Evolutionary conservation across 495 filamentous ascomycete genomes (phyloP).

Genomic region (Xylaria castorea): DNA sequence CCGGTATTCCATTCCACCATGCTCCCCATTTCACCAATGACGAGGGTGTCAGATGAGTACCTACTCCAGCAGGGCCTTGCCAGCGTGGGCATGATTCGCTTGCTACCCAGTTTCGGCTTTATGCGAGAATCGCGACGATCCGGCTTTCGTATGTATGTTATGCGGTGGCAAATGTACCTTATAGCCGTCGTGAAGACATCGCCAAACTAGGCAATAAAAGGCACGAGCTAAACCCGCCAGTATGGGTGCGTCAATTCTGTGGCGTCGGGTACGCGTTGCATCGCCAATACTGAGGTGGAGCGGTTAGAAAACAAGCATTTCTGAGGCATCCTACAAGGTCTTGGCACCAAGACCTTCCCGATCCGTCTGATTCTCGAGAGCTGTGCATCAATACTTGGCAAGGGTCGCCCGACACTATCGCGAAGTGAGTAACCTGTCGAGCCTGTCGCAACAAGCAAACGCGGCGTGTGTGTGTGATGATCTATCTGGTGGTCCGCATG

Average conservation of each 20-base stretch:
- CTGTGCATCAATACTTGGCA: conserved; percentile 12
- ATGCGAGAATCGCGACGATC: background rate
- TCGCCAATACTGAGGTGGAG: background rate
- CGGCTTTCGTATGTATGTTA: conserved; percentile 5
- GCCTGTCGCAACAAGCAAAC: background rate
- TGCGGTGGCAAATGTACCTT: background rate
- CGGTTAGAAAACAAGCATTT: conserved; percentile 17
- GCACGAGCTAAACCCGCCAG: background rate
- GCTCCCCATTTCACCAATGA: background rate
- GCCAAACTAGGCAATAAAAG: background rate
- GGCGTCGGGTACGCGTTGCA: conserved; percentile 13
- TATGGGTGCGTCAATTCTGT: background rate
- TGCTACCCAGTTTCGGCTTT: background rate
- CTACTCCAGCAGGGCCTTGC: background rate
- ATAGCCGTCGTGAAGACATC: background rate
- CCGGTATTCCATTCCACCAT: background rate
- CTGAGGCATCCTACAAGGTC: conserved; percentile 3
- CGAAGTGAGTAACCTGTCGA: background rate
- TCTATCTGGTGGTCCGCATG: conserved; percentile 6
- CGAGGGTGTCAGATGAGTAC: conserved; percentile 6
- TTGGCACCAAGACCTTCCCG: conserved; percentile 19
- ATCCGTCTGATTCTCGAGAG: conserved; percentile 3
- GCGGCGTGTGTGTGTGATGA: background rate
- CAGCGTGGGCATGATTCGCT: background rate
- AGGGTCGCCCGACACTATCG: conserved; percentile 6